Evolutionary conservation across 1,284 basidiomycete genomes (phyloP), one percentile per base, ranked within the genome.

Genomic region (Tremellales sp.): DNA sequence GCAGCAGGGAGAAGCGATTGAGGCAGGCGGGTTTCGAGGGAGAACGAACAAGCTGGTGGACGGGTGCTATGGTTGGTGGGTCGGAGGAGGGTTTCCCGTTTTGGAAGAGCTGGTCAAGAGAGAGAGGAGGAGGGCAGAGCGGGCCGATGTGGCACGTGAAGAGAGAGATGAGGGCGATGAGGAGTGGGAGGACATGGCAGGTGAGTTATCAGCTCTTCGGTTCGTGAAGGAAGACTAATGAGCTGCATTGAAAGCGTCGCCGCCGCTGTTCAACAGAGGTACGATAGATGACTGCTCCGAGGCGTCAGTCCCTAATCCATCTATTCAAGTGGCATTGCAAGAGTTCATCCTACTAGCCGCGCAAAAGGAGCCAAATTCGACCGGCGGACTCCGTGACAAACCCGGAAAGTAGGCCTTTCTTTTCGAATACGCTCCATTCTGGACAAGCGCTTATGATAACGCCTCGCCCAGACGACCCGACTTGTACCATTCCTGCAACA

Each of bases 11-110:
- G 71, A 75, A 0, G 82, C 84, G 22, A 78, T 81, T 22, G 94
- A 98, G 63, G 78, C 91, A 3, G 93, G 92, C 3, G 95, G 94
- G 0, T 97, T 98, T 74, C 81, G 81, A 38, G 95, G 95, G 0
- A 78, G 95, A 35, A 90, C 89, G 50, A 99, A 98, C 71, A 99
- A 99, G 73, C 80, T 99, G 12, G 94, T 99, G 0, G 95, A 99
- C 64, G 95, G 94, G 3, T 99, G 95, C 73, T 99, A 98, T 71
- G 85, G 87, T 26, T 98, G 95, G 95, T 98, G 92, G 87, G 88
- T 93, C 24, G 94, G 88, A 2, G 93, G 93, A 0, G 80, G 86
- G n/a, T 87, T 95, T 65, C 78, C 81, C 0, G 74, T 97, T 9
- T 73, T 95, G 0, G 85, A 87, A 45, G 82, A 74, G 18, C 58